Evolutionary conservation across 2,329 filamentous ascomycete genomes (phyloP), one percentile per base, ranked within the genome.

Genomic region (Pseudogymnoascus sp.): DNA sequence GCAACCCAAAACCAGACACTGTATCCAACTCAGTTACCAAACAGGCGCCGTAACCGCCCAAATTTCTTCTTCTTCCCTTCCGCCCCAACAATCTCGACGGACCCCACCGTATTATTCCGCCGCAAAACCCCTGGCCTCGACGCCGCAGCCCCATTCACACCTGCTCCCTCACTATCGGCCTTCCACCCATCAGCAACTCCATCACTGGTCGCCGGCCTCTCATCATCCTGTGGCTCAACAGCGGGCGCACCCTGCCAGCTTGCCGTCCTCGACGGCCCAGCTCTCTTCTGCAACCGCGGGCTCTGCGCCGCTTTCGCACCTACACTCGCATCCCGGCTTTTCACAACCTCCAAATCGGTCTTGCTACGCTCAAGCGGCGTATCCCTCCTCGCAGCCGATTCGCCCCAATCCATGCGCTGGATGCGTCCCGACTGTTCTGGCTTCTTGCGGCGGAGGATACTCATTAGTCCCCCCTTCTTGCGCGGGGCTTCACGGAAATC

Each of bases 371-470:
- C 84, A 1, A 87, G 74, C 18, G 75, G 78, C 0, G 82, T 86
- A 64, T 88, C 85, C 58, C 79, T 76, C 8, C 84, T 76, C 1
- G 84, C 83, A 2, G 80, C 79, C 63, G 79, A 85, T 64, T 86
- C 84, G 10, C 72, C 67, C 35, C 33, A 35, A 19, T 79, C 79
- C 0, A 74, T 71, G 35, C 83, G 82, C 30, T 79, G 75, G 18
- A 86, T 79, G 66, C 79, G 82, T 55, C 76, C 73, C 60, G 74
- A 67, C 23, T 74, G 67, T 63, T 81, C 77, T 34, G 72, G 72
- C 69, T 84, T 88, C 71, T 81, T 86, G 59, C 87, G 83, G 35
- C 84, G 81, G n/a, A 90, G 72, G 3, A 82, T 82, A 2, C 77
- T 77, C 72, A 84, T 78, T 62, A 85, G 72, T 63, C 80, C 82